A percentile compares a stretch with the other conserved stretches of the same genome.
Evolutionary conservation across 2,329 filamentous ascomycete genomes (phyloP).

Genomic region (Pseudogymnoascus sp.): DNA sequence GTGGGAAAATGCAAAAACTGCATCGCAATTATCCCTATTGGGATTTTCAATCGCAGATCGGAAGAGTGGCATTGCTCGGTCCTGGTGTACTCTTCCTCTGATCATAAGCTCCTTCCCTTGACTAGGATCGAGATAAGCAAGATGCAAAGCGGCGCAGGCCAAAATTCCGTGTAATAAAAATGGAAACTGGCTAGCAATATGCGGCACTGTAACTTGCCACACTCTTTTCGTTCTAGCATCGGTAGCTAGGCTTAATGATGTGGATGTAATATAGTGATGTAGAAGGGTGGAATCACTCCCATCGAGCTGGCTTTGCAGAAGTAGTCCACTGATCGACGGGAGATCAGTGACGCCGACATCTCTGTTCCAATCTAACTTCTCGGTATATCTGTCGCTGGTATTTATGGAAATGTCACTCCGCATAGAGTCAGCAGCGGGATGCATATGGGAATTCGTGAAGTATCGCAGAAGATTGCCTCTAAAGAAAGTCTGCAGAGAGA

Average conservation of each 20-base stretch:
- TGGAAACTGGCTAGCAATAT: conserved; percentile 26
- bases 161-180: conserved; percentile 35
- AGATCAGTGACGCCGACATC: neutral
- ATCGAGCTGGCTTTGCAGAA: conserved; percentile 6
- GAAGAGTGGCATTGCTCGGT: conserved; percentile 14
- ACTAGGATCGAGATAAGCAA: conserved; percentile 13
- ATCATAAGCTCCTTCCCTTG: conserved; percentile 10
- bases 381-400: neutral
- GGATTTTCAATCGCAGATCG: conserved; percentile 11
- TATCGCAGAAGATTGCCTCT: conserved; percentile 24
- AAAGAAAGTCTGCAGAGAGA: conserved; percentile 25
- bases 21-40: conserved; percentile 13
- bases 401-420: conserved; percentile 8
- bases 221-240: conserved; percentile 14
- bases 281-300: conserved; percentile 14
- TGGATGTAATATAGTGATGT: conserved; percentile 19
- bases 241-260: conserved; percentile 17
- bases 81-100: conserved; percentile 13
- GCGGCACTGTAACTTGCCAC: conserved; percentile 29
- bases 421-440: neutral
- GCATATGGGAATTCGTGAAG: conserved; percentile 17
- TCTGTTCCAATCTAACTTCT: neutral
- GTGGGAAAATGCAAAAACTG: conserved; percentile 15
- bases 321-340: neutral
- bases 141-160: conserved; percentile 27